Evolutionary conservation across 108 stramenopile species (phyloP).

Genomic region (Skeletonema potamos): DNA sequence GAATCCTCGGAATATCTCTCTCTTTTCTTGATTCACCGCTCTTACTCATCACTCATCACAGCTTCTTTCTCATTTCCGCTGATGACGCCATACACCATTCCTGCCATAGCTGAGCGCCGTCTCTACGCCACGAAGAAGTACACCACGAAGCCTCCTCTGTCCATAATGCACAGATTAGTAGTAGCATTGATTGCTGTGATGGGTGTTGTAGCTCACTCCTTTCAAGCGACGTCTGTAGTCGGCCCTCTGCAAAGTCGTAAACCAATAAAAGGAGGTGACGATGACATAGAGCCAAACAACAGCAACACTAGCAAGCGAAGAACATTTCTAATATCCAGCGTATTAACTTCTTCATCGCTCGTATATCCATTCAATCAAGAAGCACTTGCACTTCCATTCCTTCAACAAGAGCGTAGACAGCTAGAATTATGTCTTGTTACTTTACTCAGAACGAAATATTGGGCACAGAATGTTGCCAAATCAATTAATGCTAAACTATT

Average conservation of each 20-base stretch:
- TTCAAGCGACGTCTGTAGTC: background rate
- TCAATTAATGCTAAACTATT: constrained; percentile 23
- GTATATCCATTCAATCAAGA: background rate
- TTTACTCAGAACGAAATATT: constrained; percentile 65
- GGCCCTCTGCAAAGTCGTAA: background rate
- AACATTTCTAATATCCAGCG: background rate
- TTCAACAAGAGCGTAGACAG: constrained; percentile 41
- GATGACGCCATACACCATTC: too few relatives aligned
- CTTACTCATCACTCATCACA: too few relatives aligned
- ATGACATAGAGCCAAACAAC: background rate
- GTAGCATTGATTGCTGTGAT: background rate
- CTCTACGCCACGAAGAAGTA: too few relatives aligned
- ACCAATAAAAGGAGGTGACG: too few relatives aligned
- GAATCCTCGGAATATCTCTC: too few relatives aligned
- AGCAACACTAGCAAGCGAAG: background rate
- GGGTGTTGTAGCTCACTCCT: background rate
- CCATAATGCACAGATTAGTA: background rate
- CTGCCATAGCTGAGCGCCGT: too few relatives aligned
- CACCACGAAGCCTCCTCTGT: too few relatives aligned
- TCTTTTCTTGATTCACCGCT: too few relatives aligned
- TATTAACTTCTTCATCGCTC: background rate
- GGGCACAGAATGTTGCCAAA: constrained; percentile 49
- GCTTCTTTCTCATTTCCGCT: too few relatives aligned
- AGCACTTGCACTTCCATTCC: background rate
- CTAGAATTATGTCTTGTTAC: constrained; percentile 71